Evolutionary conservation across 202 grass and related monocot species (phyloP).

Genomic region (Miscanthus sacchariflorus): DNA sequence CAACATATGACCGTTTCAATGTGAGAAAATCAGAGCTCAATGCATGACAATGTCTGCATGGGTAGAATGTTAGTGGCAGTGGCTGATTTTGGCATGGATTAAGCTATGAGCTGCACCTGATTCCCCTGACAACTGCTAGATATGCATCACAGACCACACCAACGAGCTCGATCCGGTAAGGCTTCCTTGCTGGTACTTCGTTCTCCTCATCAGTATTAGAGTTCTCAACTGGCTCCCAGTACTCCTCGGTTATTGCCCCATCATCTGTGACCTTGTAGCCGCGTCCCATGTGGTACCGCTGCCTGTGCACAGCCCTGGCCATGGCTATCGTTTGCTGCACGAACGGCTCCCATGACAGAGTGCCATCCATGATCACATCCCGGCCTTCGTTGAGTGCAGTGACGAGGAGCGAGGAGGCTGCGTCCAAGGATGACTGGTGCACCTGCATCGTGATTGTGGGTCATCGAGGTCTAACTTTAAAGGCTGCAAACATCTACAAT

Average conservation of each 20-base stretch:
- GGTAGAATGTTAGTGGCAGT: not conserved
- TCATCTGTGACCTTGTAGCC: conserved; percentile 87
- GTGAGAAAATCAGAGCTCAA: conserved; percentile 2
- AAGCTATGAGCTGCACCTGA: conserved; percentile 63
- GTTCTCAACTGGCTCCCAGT: conserved; percentile 76
- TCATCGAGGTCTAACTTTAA: not conserved
- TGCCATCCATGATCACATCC: conserved; percentile 96
- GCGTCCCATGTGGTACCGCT: conserved; percentile 86
- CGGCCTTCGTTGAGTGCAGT: conserved; percentile 92
- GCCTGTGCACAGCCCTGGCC: conserved; percentile 76
- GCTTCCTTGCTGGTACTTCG: conserved; percentile 51
- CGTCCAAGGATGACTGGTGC: conserved; percentile 92
- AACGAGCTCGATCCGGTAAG: conserved; percentile 86
- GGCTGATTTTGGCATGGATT: not conserved
- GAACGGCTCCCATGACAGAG: conserved; percentile 91
- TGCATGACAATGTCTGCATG: not conserved
- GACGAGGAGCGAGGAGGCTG: conserved; percentile 86
- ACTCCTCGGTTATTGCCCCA: conserved; percentile 79
- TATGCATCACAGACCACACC: conserved; percentile 91
- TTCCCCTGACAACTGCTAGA: conserved; percentile 81
- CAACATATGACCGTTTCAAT: not conserved
- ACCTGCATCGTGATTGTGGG: conserved; percentile 57
- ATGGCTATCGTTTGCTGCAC: conserved; percentile 86
- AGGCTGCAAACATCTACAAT: not conserved
- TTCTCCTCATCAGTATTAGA: conserved; percentile 28